A percentile compares a stretch with the other conserved stretches of the same genome.
Evolutionary conservation across 2,329 filamentous ascomycete genomes (phyloP).

Genomic region (Aspergillus intermedius): DNA sequence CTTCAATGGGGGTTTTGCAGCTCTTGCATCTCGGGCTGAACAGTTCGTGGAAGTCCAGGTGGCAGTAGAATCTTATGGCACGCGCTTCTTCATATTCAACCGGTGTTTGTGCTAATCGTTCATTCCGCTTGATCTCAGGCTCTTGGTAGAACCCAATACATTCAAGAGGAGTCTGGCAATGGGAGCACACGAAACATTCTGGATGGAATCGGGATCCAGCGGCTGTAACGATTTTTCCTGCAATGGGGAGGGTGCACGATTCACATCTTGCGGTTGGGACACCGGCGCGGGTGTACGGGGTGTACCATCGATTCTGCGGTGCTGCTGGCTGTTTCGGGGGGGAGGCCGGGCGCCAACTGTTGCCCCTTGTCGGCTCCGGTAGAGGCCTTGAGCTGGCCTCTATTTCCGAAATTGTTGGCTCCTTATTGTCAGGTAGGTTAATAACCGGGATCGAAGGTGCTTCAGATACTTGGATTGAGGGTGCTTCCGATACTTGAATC

Average conservation of each 20-base stretch:
- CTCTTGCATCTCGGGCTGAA: constrained; percentile 91
- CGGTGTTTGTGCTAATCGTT: constrained; percentile 61
- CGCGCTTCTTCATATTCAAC: constrained; percentile 57
- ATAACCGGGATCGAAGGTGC: constrained; percentile 40
- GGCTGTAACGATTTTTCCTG: constrained; percentile 82
- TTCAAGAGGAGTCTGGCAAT: constrained; percentile 81
- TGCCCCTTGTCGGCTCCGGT: constrained; percentile 10
- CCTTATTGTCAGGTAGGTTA: constrained; percentile 43
- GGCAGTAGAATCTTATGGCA: constrained; percentile 82
- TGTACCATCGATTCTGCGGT: constrained; percentile 30
- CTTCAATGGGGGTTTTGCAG: constrained; percentile 93
- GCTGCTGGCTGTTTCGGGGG: constrained; percentile 32
- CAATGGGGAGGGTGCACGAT: constrained; percentile 75
- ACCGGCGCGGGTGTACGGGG: constrained; percentile 41
- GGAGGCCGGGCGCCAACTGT: constrained; percentile 15
- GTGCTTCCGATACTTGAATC: constrained; percentile 43
- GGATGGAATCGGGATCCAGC: constrained; percentile 83
- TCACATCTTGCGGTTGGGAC: constrained; percentile 68
- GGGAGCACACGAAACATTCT: constrained; percentile 82
- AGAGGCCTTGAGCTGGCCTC: constrained; percentile 12
- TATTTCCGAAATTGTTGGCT: constrained; percentile 34
- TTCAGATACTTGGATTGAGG: constrained; percentile 43
- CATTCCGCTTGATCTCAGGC: constrained; percentile 63
- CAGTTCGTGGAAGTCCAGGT: constrained; percentile 95
- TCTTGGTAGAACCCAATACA: constrained; percentile 95